Evolutionary conservation across 1,284 basidiomycete genomes (phyloP), one percentile per base, ranked within the genome.

Genomic region (Cryptococcus depauperatus): DNA sequence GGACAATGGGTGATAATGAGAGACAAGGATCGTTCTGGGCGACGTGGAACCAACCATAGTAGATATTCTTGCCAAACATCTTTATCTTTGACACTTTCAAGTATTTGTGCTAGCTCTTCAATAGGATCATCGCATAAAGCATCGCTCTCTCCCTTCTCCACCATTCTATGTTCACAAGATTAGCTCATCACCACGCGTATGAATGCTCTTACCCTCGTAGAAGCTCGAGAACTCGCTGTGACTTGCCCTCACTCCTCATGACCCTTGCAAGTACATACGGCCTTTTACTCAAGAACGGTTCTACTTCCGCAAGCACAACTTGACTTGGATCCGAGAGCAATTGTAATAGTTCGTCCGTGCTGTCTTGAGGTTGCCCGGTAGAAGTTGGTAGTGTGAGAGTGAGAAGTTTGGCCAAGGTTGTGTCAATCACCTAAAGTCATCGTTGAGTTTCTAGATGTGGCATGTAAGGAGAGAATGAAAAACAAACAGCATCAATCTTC

Each of bases 401-500:
- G 22, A 83, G 79, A 7, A 92, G 71, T 59, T 84, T 84, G 14
- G 79, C 82, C 0, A 92, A 76, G 0, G 84, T 81, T 0, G 87
- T 91, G 57, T 92, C 89, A 21, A 92, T 79, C 30, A 84, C 77
- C 82, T 85, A 55, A 8, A 33, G 21, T 5, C 16, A 30, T 16
- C 21, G 35, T 18, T 35, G n/a, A 37, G 35, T 16, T 14, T 23
- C 29, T 6, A 6, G 16, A 16, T 34, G n/a, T 26, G 41, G 16
- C 3, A 18, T 18, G 35, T 37, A 7, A 19, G 28, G 22, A 11
- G 40, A 32, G 10, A 26, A 23, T 37, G 32, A 5, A 19, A 5
- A 5, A 50, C 56, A 43, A 37, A 66, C 71, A 30, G 68, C 66
- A 48, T 73, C 71, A 29, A 73, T 62, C 50, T 73, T 71, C 33